Evolutionary conservation across 192 early-diverging fungal species (phyloP), one percentile per base, ranked within the genome.

Genomic region (Coemansia sp.): DNA sequence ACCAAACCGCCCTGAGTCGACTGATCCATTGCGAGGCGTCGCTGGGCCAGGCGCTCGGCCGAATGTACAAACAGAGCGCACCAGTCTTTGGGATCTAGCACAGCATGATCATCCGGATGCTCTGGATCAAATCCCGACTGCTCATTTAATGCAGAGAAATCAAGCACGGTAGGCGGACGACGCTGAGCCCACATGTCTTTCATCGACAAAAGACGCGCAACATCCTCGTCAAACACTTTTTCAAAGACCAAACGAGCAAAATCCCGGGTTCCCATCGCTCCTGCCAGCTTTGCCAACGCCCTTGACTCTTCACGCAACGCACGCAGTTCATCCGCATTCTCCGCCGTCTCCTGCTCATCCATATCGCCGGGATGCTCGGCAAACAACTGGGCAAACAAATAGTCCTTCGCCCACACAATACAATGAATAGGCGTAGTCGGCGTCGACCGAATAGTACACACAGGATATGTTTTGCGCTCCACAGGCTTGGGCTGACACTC

Each of bases 351-450:
- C 19, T 89, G 84, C 6, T 73, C 79, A 19, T 71, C 65, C 60
- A 65, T 62, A 7, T 37, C 67, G 48, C 60, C 38, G 50, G 41
- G 19, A 27, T 59, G 47, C 19, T 76, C 63, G 5, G 95, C 95
- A 83, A 98, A 85, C 1, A 85, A 58, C 75, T 84, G 89, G 65
- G 81, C 87, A 73, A 98, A 98, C 32, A 98, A 82, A 75, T 94
- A 99, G 65, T 87, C 92, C 75, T 99, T 99, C 64, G 96, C 92
- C 97, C 97, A 99, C 24, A 98, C 96, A 64, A 99, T 94, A 64
- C 96, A 98, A 70, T 99, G 97, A 48, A 99, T 94, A 14, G 97
- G 93, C 24, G 88, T 86, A 47, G 85, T 90, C 0, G 97, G 97
- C 5, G 97, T 99, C 29, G 90, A 93, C 38, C 97, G 87, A 66